phyloP scores from a whole-genome alignment of 179 eudicot species.

The Amaranthus tricolor region DNA sequence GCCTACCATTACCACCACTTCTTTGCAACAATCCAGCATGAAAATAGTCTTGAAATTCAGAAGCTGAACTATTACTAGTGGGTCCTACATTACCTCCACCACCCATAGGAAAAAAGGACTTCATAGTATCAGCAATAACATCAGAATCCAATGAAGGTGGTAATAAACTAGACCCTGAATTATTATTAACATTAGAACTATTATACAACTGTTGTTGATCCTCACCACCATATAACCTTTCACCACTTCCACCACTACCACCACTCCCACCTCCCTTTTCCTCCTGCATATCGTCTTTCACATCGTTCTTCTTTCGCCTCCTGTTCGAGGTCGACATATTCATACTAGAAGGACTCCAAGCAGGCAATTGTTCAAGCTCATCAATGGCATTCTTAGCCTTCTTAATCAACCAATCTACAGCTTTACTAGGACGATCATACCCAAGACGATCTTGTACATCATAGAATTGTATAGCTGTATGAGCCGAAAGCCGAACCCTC shows the following conservation, averaged over 20 bases:
- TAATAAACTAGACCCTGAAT: slow-evolving; percentile 36
- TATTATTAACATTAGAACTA: slow-evolving; percentile 2
- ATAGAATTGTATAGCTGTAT: slow-evolving; percentile 70
- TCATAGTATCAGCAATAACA: slow-evolving; percentile 69
- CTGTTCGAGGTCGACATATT: slow-evolving; percentile 11
- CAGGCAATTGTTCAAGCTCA: slow-evolving; percentile 43
- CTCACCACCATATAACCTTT: slow-evolving; percentile 25
- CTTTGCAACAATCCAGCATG: slow-evolving; percentile 33
- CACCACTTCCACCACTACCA: slow-evolving; percentile 19
- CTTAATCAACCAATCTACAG: slow-evolving; percentile 69
- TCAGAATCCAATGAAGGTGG: slow-evolving; percentile 72
- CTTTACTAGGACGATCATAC: slow-evolving; percentile 66
- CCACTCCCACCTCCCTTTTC: slow-evolving; percentile 10
- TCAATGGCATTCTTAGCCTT: slow-evolving; percentile 60
- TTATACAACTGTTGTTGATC: slow-evolving; percentile 15
- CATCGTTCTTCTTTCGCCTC: slow-evolving; percentile 20
- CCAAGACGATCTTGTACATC: slow-evolving; percentile 76
- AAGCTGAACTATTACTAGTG: slow-evolving; percentile 17
- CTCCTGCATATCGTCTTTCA: not conserved
- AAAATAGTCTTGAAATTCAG: slow-evolving; percentile 46
- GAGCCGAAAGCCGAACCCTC: slow-evolving; percentile 57
- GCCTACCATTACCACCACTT: slow-evolving; percentile 33
- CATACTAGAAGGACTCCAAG: slow-evolving; percentile 41
- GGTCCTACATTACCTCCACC: slow-evolving; percentile 17
- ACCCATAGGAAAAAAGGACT: slow-evolving; percentile 77